Conservation (phyloP, 2,329 filamentous ascomycete genomes). For the Trichoderma oligosporum region DNA sequence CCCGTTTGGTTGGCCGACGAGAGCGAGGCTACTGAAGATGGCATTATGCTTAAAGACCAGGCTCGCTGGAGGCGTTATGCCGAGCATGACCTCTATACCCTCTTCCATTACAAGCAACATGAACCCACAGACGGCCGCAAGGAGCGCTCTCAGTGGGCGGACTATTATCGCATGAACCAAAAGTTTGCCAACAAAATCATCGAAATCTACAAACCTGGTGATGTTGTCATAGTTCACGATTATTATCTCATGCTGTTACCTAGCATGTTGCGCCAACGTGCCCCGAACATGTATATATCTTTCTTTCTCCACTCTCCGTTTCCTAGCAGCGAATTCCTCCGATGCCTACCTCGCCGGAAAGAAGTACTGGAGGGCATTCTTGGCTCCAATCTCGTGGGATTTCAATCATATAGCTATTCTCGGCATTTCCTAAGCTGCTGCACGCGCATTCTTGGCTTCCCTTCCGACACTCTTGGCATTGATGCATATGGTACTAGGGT, state of each 20-base stretch:
- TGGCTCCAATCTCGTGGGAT: constrained; percentile 88
- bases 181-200: constrained; percentile 87
- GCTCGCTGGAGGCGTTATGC: constrained; percentile 84
- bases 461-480: constrained; percentile 78
- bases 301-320: constrained; percentile 95
- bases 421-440: constrained; percentile 94
- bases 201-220: constrained; percentile 84
- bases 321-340: constrained; percentile 91
- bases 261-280: constrained; percentile 77
- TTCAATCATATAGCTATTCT: constrained; percentile 94
- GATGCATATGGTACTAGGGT: constrained; percentile 87
- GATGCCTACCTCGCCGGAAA: constrained; percentile 82
- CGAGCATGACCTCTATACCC: constrained; percentile 84
- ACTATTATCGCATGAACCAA: constrained; percentile 91
- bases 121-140: constrained; percentile 81
- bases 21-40: constrained; percentile 60
- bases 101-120: constrained; percentile 95
- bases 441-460: constrained; percentile 84
- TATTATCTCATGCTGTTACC: constrained; percentile 90
- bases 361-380: constrained; percentile 87
- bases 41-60: constrained; percentile 76
- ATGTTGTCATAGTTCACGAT: constrained; percentile 89
- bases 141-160: constrained; percentile 80
- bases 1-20: constrained; percentile 89
- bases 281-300: constrained; percentile 86